These are phyloP conservation scores for Daldinia sp. DNA, from an alignment of 2,329 filamentous ascomycete species.

Conservation along the genomic window DNA sequence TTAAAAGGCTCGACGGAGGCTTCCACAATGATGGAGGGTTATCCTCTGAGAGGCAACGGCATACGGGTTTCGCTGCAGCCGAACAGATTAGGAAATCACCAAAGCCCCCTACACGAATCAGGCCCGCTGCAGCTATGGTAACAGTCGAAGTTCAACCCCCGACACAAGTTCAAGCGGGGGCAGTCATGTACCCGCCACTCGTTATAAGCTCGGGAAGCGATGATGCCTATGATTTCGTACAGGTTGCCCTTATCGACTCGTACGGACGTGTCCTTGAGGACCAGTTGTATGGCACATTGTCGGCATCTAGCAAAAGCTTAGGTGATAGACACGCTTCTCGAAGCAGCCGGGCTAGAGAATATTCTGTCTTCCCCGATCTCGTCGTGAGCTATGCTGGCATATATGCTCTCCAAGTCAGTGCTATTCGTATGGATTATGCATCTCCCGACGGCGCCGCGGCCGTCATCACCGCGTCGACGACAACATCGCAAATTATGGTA, in stretches of 20 bases:
- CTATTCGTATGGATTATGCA: constrained; percentile 38
- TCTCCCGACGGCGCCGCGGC: constrained; percentile 24
- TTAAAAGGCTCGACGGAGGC: constrained; percentile 20
- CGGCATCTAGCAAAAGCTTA: constrained; percentile 29
- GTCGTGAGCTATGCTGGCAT: constrained; percentile 34
- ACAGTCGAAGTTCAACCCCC: constrained; percentile 41
- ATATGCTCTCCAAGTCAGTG: constrained; percentile 38
- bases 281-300: constrained; percentile 36
- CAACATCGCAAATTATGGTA: constrained; percentile 30
- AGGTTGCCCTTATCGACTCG: constrained; percentile 38
- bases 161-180: constrained; percentile 36
- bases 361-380: constrained; percentile 40
- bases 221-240: constrained; percentile 37
- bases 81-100: neutral
- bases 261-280: constrained; percentile 34
- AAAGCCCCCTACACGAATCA: constrained; percentile 7
- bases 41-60: neutral
- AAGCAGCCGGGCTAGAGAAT: constrained; percentile 28
- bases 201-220: constrained; percentile 36
- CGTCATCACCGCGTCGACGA: constrained; percentile 25
- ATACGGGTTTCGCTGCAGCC: constrained; percentile 15
- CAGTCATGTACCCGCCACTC: constrained; percentile 41
- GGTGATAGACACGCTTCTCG: constrained; percentile 23
- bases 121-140: constrained; percentile 32
- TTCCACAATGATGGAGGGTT: neutral